Evolutionary conservation across 2,329 filamentous ascomycete species (phyloP).

Genomic region (Geoglossum cookeanum): DNA sequence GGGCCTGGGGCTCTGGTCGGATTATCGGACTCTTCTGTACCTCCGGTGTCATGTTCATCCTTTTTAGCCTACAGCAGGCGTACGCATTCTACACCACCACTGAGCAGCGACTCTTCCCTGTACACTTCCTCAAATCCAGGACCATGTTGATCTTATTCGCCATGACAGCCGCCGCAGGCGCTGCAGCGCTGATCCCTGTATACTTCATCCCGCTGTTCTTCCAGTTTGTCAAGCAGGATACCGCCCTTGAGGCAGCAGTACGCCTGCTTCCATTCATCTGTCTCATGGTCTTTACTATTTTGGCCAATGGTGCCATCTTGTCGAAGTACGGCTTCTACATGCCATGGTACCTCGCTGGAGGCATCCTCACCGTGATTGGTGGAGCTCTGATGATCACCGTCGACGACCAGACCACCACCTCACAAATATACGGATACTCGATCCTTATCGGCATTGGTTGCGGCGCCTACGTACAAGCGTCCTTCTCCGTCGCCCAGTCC

Average conservation of each 20-base stretch:
- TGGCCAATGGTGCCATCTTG: slow-evolving; percentile 22
- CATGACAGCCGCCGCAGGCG: slow-evolving; percentile 19
- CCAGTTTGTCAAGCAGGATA: slow-evolving; percentile 29
- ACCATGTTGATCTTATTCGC: slow-evolving; percentile 26
- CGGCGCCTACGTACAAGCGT: slow-evolving; percentile 20
- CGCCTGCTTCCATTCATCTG: slow-evolving; percentile 12
- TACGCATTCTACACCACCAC: slow-evolving; percentile 25
- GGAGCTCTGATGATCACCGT: slow-evolving; percentile 13
- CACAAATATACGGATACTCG: slow-evolving; percentile 18
- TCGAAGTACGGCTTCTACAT: slow-evolving; percentile 21
- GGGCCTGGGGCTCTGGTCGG: slow-evolving; percentile 27
- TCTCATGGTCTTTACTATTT: slow-evolving; percentile 17
- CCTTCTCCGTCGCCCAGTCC: slow-evolving; percentile 21
- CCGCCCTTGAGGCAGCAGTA: slow-evolving; percentile 20
- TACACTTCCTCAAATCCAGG: slow-evolving; percentile 22
- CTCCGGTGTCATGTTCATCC: slow-evolving; percentile 19
- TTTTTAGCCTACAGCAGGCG: slow-evolving; percentile 28
- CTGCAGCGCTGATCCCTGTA: slow-evolving; percentile 20
- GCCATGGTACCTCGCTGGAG: slow-evolving; percentile 22
- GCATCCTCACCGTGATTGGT: slow-evolving; percentile 9
- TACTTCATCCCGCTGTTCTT: slow-evolving; percentile 39
- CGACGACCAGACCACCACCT: slow-evolving; percentile 9
- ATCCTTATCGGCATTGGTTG: slow-evolving; percentile 24
- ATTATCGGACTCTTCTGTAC: neutral
- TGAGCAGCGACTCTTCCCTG: slow-evolving; percentile 29